phyloP scores from a whole-genome alignment of 2,329 filamentous ascomycete species.

The Phyllosticta paracitricarpa region DNA sequence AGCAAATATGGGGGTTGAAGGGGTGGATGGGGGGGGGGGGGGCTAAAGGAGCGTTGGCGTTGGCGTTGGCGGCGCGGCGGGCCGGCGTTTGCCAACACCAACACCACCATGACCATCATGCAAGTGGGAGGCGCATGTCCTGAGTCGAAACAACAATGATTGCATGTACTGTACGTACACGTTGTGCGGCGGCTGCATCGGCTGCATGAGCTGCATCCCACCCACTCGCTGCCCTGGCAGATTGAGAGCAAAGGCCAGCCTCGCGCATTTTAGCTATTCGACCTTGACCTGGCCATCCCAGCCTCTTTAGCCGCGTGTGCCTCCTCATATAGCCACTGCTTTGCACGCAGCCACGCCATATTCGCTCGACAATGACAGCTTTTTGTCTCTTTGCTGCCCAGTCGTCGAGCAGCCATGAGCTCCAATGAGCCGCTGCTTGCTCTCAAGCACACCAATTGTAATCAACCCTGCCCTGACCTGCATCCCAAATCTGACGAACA shows the following conservation, averaged over 20 bases:
- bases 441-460: conserved; percentile 13
- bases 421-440: conserved; percentile 8
- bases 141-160: not conserved
- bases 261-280: not conserved
- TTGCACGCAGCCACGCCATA: not conserved
- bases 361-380: not conserved
- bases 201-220: not conserved
- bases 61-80: too few species aligned
- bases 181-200: not conserved
- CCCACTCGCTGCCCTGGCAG: not conserved
- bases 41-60: too few species aligned
- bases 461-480: not conserved
- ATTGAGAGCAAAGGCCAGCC: not conserved
- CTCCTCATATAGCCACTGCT: conserved; percentile 2
- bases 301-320: conserved; percentile 1
- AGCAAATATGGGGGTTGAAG: conserved; percentile 48
- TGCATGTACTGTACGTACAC: not conserved
- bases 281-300: conserved; percentile 5
- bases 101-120: too few species aligned
- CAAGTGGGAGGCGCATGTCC: too few species aligned
- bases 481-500: not conserved
- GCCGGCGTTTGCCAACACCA: too few species aligned
- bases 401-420: conserved; percentile 5
- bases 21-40: not conserved
- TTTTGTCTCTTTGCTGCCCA: not conserved